Percentiles rank a stretch among this genome's conserved stretches.
phyloP scores from a whole-genome alignment of 2,329 filamentous ascomycete genomes.

The Ophiocordyceps australis region DNA sequence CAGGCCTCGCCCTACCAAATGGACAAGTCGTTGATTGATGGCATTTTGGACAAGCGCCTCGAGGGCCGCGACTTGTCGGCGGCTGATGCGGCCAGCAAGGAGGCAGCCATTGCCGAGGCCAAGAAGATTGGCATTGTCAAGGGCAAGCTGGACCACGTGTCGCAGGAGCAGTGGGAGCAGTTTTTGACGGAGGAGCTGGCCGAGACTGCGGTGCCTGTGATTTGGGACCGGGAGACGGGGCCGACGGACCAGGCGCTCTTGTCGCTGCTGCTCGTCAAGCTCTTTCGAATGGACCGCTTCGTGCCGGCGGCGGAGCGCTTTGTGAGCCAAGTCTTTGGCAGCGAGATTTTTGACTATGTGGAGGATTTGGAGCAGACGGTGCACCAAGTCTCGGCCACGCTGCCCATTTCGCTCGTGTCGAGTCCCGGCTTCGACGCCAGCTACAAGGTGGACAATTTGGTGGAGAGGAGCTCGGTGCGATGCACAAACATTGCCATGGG shows the following conservation, averaged over 20 bases:
- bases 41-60: conserved; percentile 62
- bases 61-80: conserved; percentile 66
- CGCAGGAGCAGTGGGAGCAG: conserved; percentile 51
- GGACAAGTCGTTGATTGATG: conserved; percentile 78
- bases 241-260: conserved; percentile 60
- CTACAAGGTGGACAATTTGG: conserved; percentile 94
- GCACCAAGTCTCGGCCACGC: conserved; percentile 62
- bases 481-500: conserved; percentile 99
- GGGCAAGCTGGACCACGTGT: conserved; percentile 44
- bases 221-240: conserved; percentile 48
- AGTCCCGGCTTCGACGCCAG: conserved; percentile 95
- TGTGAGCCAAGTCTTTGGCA: conserved; percentile 68
- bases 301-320: conserved; percentile 89
- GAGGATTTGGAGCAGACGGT: conserved; percentile 79
- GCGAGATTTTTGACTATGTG: conserved; percentile 62
- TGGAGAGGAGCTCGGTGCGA: conserved; percentile 61
- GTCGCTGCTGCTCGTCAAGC: conserved; percentile 78
- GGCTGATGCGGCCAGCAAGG: conserved; percentile 41
- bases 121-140: conserved; percentile 57
- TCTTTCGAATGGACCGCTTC: conserved; percentile 90
- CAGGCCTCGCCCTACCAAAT: conserved; percentile 94
- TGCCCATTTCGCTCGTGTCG: conserved; percentile 82
- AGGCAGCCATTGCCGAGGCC: conserved; percentile 50
- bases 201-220: conserved; percentile 62
- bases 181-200: conserved; percentile 78